Conservation (phyloP, 805 yeast genomes). For the Ogataea zsoltii region DNA sequence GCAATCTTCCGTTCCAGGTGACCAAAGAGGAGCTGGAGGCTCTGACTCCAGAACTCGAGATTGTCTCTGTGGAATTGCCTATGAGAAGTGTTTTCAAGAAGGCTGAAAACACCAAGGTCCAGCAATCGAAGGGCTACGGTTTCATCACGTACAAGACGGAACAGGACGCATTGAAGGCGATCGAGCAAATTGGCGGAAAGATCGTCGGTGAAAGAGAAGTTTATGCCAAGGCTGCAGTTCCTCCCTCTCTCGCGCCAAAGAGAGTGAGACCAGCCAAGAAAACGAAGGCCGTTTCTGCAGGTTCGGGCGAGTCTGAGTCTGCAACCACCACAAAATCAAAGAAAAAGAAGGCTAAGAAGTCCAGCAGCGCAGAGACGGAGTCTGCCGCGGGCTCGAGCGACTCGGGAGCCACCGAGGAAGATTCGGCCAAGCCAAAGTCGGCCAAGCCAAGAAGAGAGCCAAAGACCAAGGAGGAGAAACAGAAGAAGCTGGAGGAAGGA, state of each 20-base stretch:
- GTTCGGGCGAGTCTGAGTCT: background rate
- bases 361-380: constrained; percentile 8
- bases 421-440: constrained; percentile 9
- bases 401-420: constrained; percentile 13
- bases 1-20: constrained; percentile 45
- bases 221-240: constrained; percentile 54
- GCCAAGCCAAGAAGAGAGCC: constrained; percentile 15
- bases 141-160: constrained; percentile 61
- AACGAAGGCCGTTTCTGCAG: background rate
- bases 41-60: constrained; percentile 39
- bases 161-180: constrained; percentile 69
- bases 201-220: constrained; percentile 40
- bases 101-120: constrained; percentile 23
- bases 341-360: constrained; percentile 15
- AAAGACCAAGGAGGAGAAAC: constrained; percentile 32
- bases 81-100: constrained; percentile 28
- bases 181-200: constrained; percentile 31
- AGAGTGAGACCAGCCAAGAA: constrained; percentile 30
- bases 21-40: constrained; percentile 46
- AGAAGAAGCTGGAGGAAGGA: constrained; percentile 45
- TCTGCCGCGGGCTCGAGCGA: constrained; percentile 8
- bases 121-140: constrained; percentile 38
- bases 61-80: constrained; percentile 35
- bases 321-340: constrained; percentile 6
- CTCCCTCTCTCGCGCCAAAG: constrained; percentile 23